Evolutionary conservation across 2,329 filamentous ascomycete genomes (phyloP), one percentile per base, ranked within the genome.

Genomic region (Xylariomycetidae sp.): DNA sequence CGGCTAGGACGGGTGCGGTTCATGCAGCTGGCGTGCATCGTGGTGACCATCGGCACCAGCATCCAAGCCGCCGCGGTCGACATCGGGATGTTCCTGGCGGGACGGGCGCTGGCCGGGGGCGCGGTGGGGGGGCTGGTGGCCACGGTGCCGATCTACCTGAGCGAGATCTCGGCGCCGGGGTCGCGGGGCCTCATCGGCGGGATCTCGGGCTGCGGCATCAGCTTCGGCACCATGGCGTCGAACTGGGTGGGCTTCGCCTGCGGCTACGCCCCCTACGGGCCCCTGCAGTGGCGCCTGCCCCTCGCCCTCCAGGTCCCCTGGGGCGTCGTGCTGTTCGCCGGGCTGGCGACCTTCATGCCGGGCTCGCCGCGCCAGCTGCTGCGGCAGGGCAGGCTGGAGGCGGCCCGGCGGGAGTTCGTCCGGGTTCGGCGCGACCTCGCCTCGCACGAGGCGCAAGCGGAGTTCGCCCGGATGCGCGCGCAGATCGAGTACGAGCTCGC

Each of bases 161-260:
- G 60, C 32, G 72, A 76, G 44, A 74, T 75, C 35, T 67, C 68
- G 1, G 57, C 68, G 2, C 67, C 67, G 0, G 48, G 58, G 7
- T 55, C 58, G 32, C 63, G 71, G 23, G 71, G 71, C n/a, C 52
- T 74, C 10, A 73, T 74, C 37, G 70, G 67, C 12, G 69, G 70
- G 10, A 61, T 70, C 26, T 70, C 66, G 1, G 72, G 72, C 6
- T 68, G 68, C 31, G 72, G 71, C 6, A 72, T 75, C 37, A 4
- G 14, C 26, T 16, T 29, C 26, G 15, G 26, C 8, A 29, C 26
- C 10, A 73, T 74, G 68, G 56, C 60, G 41, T 70, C 68, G 4
- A 76, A 76, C 47, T 76, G 72, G 72, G 63, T 74, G 4, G 72
- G 72, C 3, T 75, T 68, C 42, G 70, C 69, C 0, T 73, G 71